These are phyloP conservation scores for Penicillium sp. DNA, from an alignment of 2,329 filamentous ascomycete genomes.

Conservation along the genomic window DNA sequence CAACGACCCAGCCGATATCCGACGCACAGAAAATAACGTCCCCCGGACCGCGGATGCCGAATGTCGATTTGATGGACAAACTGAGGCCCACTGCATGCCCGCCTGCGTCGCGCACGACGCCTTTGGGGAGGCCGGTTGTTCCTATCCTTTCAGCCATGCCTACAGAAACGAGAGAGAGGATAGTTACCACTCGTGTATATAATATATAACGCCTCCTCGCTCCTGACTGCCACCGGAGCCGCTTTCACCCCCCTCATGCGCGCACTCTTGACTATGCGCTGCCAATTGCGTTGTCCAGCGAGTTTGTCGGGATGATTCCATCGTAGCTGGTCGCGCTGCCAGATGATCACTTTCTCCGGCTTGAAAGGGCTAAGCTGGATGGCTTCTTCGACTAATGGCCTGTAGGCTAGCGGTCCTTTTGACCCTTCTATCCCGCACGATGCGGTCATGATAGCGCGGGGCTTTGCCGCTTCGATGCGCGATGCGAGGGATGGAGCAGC, in stretches of 20 bases:
- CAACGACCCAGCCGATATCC: constrained; percentile 91
- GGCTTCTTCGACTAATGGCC: constrained; percentile 71
- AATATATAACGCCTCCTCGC: constrained; percentile 78
- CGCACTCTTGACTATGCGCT: constrained; percentile 68
- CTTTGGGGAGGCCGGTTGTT: constrained; percentile 79
- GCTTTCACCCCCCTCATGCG: constrained; percentile 63
- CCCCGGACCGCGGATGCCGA: constrained; percentile 75
- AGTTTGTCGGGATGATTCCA: constrained; percentile 68
- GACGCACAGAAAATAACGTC: constrained; percentile 78
- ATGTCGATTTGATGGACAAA: constrained; percentile 76
- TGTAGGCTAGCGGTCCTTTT: constrained; percentile 76
- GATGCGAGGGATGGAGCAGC: constrained; percentile 77
- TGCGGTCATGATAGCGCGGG: constrained; percentile 75
- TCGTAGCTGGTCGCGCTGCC: constrained; percentile 72
- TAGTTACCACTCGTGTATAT: constrained; percentile 71
- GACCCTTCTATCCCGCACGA: constrained; percentile 87
- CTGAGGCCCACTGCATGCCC: constrained; percentile 84
- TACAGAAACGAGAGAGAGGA: not conserved
- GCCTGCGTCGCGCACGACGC: constrained; percentile 75
- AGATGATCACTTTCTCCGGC: constrained; percentile 69
- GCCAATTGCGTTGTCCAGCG: constrained; percentile 75
- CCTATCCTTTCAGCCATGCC: constrained; percentile 49
- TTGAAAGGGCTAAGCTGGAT: constrained; percentile 65
- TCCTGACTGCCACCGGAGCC: constrained; percentile 71
- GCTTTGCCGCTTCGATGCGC: constrained; percentile 76